Evolutionary conservation across 306 rosid genomes (phyloP).

Genomic region (Pterocarpus macrocarpus): DNA sequence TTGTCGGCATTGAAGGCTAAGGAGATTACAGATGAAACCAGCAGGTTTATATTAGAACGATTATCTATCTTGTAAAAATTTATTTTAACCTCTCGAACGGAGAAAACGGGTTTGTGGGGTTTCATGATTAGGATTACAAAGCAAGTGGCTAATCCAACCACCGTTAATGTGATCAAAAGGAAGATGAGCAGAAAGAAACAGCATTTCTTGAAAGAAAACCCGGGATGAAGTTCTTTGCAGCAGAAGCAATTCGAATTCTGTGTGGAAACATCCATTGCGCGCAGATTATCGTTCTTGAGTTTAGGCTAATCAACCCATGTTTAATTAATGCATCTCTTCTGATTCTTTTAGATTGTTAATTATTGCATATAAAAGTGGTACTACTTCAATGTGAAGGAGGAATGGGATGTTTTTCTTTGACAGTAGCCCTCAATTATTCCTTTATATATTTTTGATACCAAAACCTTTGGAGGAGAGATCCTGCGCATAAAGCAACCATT

Average conservation of each 20-base stretch:
- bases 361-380: neutral
- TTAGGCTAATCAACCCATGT: neutral
- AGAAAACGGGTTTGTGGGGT: constrained; percentile 56
- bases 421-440: constrained; percentile 48
- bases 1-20: constrained; percentile 55
- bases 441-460: constrained; percentile 46
- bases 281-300: constrained; percentile 29
- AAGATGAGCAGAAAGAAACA: constrained; percentile 52
- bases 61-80: constrained; percentile 46
- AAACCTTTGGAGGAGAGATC: constrained; percentile 27
- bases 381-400: constrained; percentile 10
- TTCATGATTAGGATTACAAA: constrained; percentile 46
- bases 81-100: constrained; percentile 40
- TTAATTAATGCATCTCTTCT: neutral
- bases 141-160: constrained; percentile 46
- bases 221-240: constrained; percentile 12
- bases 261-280: constrained; percentile 48
- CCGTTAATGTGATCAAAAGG: constrained; percentile 36
- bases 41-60: constrained; percentile 37
- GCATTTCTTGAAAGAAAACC: constrained; percentile 51
- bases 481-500: constrained; percentile 20
- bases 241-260: constrained; percentile 23
- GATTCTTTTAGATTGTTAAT: neutral
- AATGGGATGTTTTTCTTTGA: constrained; percentile 61
- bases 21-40: constrained; percentile 57